Evolutionary conservation across 139 green algal species (phyloP).

Genomic region (Tetraselmis striata): DNA sequence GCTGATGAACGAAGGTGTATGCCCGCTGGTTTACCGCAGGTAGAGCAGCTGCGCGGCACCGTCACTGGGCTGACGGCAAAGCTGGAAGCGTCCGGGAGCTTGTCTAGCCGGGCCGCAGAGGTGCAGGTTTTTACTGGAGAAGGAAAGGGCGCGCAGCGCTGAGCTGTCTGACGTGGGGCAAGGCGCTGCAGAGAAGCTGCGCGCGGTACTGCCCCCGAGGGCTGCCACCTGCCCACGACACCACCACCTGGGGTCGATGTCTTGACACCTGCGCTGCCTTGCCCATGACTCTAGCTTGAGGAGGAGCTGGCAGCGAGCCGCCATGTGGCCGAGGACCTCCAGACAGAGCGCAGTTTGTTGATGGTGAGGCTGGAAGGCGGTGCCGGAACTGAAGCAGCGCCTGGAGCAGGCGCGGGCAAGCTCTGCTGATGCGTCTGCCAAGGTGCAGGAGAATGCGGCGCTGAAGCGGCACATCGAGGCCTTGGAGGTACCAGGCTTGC

Average conservation of each 20-base stretch:
- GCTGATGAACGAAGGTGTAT: not conserved
- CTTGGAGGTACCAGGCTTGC: too few relatives aligned
- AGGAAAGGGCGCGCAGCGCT: not conserved
- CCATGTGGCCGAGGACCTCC: not conserved
- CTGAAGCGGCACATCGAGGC: too few relatives aligned
- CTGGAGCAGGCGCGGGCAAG: too few relatives aligned
- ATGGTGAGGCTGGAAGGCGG: not conserved
- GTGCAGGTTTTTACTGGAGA: not conserved
- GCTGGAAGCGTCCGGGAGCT: not conserved
- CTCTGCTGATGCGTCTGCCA: too few relatives aligned
- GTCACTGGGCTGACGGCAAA: not conserved
- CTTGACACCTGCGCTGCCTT: not conserved
- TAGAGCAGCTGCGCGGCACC: not conserved
- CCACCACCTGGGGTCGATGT: not conserved
- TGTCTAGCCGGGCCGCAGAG: not conserved
- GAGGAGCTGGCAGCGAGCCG: not conserved
- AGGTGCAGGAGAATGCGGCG: too few relatives aligned
- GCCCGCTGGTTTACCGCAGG: not conserved
- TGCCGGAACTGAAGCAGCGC: not conserved
- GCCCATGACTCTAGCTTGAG: not conserved
- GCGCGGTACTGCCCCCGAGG: not conserved
- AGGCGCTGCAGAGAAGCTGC: not conserved
- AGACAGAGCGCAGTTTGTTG: not conserved
- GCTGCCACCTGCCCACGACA: too few relatives aligned
- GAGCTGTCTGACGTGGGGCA: not conserved